Evolutionary conservation across 2,329 filamentous ascomycete species (phyloP).

Genomic region (Ascochyta rabiei): DNA sequence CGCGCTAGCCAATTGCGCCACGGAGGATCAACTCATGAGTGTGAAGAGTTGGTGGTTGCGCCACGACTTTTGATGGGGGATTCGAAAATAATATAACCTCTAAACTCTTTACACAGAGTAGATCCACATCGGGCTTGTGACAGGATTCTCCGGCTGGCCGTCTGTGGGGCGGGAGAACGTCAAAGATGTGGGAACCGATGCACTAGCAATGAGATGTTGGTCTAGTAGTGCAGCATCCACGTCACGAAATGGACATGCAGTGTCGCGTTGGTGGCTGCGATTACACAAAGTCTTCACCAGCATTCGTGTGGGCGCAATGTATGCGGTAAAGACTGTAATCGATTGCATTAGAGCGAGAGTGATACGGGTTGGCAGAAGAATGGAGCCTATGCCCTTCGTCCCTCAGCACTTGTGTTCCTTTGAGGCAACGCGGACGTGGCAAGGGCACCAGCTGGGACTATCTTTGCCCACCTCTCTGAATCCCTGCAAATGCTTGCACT

Average conservation of each 20-base stretch:
- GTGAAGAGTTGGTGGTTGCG: constrained; percentile 2
- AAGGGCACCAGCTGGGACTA: not conserved
- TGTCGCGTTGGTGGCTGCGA: no score
- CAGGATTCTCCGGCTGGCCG: no score
- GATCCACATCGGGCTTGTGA: no score
- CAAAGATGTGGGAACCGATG: no score
- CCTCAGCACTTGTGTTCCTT: not conserved
- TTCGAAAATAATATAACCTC: not conserved
- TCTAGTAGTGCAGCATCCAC: no score
- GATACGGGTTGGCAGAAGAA: not conserved
- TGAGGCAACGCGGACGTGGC: not conserved
- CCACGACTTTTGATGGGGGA: not conserved
- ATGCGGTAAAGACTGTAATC: constrained; percentile 2
- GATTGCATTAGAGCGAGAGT: not conserved
- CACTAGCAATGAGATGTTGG: no score
- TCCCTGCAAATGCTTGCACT: not conserved
- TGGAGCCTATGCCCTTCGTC: not conserved
- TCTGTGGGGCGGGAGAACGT: no score
- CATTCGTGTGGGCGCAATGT: not conserved
- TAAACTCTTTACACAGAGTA: no score
- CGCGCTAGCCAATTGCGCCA: constrained; percentile 60
- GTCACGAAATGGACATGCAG: no score
- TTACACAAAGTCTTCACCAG: not conserved
- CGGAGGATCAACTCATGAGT: constrained; percentile 25
- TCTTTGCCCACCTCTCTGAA: not conserved